A percentile compares a stretch with the other conserved stretches of the same genome.
Conservation (phyloP, 1,284 basidiomycete genomes). For the Lignosus rhinocerotis region DNA sequence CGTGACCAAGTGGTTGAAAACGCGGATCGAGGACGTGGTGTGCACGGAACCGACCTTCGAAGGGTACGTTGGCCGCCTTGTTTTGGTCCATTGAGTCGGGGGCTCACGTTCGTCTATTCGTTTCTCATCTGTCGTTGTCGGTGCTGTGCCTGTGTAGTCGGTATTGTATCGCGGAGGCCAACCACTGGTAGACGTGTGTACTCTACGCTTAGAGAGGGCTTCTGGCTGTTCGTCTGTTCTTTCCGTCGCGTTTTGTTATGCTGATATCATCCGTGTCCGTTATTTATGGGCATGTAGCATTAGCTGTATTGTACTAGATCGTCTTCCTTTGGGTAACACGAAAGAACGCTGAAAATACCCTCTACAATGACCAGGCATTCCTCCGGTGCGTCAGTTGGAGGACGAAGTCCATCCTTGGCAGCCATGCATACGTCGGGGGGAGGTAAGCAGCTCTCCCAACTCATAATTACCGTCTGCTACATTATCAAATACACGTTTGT, state of each 20-base stretch:
- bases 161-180: slow-evolving; percentile 7
- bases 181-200: slow-evolving; percentile 5
- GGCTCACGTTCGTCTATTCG: not conserved
- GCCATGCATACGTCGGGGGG: too few relatives aligned
- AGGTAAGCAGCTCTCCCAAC: too few relatives aligned
- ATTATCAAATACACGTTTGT: too few relatives aligned
- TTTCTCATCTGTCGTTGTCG: not conserved
- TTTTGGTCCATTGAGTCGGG: slow-evolving; percentile 17
- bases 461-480: too few relatives aligned
- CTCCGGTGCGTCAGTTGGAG: too few relatives aligned
- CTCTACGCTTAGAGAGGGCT: not conserved
- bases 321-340: too few relatives aligned
- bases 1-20: slow-evolving; percentile 63
- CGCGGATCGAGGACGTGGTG: slow-evolving; percentile 56
- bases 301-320: slow-evolving; percentile 2
- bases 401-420: too few relatives aligned
- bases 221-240: not conserved
- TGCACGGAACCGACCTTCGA: slow-evolving; percentile 53
- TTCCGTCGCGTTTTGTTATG: not conserved
- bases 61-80: slow-evolving; percentile 31
- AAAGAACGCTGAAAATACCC: too few relatives aligned
- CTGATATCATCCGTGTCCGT: not conserved
- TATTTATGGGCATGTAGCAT: slow-evolving; percentile 14
- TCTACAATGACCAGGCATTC: too few relatives aligned
- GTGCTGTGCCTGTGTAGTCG: not conserved